These are phyloP conservation scores for Pezicula radicicola DNA, from an alignment of 2,329 filamentous ascomycete species.

Conservation along the genomic window DNA sequence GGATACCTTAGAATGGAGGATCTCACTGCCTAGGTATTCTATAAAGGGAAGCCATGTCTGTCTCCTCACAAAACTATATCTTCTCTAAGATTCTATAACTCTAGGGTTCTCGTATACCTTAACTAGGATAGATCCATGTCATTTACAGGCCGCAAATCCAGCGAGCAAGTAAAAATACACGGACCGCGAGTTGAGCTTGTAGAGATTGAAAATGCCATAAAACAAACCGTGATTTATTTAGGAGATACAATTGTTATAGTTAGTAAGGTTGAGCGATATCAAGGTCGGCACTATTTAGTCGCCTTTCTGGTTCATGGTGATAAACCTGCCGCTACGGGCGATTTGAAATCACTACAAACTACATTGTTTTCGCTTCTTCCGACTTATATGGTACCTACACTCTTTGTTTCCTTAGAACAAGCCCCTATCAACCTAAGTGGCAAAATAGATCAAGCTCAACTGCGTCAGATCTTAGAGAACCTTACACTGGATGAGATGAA, in stretches of 20 bases:
- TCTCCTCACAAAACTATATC: neutral
- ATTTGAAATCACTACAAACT: too few species aligned
- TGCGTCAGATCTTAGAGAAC: conserved; percentile 7
- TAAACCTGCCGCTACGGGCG: too few species aligned
- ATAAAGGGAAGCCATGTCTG: conserved; percentile 9
- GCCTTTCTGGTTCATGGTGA: too few species aligned
- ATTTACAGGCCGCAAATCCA: conserved; percentile 59
- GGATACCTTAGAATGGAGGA: conserved; percentile 5
- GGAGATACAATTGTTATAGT: too few species aligned
- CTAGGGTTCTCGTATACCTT: conserved; percentile 59
- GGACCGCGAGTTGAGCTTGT: conserved; percentile 62
- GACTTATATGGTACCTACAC: neutral
- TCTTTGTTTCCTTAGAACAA: conserved; percentile 1
- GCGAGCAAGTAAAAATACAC: conserved; percentile 60
- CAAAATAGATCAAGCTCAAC: conserved; percentile 24
- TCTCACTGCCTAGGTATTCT: conserved; percentile 2
- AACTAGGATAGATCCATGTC: conserved; percentile 56
- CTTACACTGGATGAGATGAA: neutral
- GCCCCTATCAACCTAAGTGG: neutral
- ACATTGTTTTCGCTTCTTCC: neutral
- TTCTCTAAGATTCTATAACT: conserved; percentile 48
- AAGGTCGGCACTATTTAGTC: too few species aligned
- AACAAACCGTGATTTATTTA: too few species aligned
- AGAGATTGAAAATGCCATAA: conserved; percentile 43
- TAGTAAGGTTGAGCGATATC: too few species aligned